Percentiles rank a stretch among this genome's conserved stretches.
These are phyloP conservation scores for Salix arbutifolia DNA, from an alignment of 345 rosid species.

Conservation along the genomic window DNA sequence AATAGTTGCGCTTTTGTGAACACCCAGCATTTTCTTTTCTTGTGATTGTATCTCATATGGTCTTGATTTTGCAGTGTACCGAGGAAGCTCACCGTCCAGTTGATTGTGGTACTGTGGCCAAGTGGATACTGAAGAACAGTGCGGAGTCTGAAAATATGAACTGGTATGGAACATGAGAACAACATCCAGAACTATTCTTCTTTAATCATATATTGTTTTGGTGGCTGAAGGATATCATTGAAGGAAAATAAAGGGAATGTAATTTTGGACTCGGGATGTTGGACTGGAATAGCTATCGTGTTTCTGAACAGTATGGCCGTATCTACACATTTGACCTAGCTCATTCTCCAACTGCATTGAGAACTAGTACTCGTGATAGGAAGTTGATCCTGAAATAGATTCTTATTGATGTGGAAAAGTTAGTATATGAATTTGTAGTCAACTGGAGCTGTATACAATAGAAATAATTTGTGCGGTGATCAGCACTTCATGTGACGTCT, in stretches of 20 bases:
- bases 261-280: not conserved
- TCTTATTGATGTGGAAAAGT: not conserved
- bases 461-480: not conserved
- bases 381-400: not conserved
- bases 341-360: not conserved
- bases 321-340: not conserved
- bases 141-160: slow-evolving; percentile 99
- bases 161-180: slow-evolving; percentile 43
- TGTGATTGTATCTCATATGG: not conserved
- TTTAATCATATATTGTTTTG: not conserved
- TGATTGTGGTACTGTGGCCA: slow-evolving; percentile 80
- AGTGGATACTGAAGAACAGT: slow-evolving; percentile 92
- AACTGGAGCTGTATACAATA: not conserved
- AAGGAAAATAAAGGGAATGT: not conserved
- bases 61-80: slow-evolving; percentile 57
- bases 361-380: not conserved
- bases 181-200: not conserved
- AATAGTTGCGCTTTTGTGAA: not conserved
- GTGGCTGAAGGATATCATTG: not conserved
- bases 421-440: not conserved
- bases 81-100: slow-evolving; percentile 99
- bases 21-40: not conserved
- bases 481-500: not conserved
- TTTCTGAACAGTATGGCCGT: not conserved
- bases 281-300: not conserved